A percentile compares a stretch with the other conserved stretches of the same genome.
Evolutionary conservation across 176 grass and related monocot species (phyloP).

Genomic region (Oryza coarctata): DNA sequence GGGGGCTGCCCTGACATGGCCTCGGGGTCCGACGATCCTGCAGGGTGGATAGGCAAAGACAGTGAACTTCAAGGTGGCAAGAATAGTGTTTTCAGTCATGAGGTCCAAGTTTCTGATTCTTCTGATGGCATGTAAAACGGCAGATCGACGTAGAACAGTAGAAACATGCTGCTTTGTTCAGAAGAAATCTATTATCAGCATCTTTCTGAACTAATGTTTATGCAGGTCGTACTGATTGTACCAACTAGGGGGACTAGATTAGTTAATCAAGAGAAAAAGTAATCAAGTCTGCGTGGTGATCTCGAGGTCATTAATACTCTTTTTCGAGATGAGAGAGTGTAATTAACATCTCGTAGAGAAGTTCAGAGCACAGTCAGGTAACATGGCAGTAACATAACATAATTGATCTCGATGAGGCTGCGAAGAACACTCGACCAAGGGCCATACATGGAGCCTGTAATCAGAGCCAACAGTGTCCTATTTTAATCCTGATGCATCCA

Average conservation of each 20-base stretch:
- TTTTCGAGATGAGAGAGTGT: background rate
- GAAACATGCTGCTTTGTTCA: background rate
- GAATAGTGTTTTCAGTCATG: background rate
- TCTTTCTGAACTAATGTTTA: background rate
- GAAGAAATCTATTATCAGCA: background rate
- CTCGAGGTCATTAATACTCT: background rate
- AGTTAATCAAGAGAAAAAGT: background rate
- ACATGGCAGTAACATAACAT: conserved; percentile 16
- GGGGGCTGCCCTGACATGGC: conserved; percentile 46
- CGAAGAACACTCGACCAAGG: background rate
- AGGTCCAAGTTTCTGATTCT: background rate
- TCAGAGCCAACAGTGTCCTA: conserved; percentile 27
- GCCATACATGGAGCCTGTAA: conserved; percentile 32
- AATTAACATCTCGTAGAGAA: conserved; percentile 32
- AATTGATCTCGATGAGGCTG: background rate
- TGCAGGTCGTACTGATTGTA: background rate
- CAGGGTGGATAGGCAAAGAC: background rate
- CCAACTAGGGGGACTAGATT: background rate
- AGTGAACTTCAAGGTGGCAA: background rate
- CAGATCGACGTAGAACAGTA: background rate
- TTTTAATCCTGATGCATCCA: conserved; percentile 30
- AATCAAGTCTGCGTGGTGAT: conserved; percentile 11
- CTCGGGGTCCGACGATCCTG: conserved; percentile 67
- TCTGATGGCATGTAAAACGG: background rate
- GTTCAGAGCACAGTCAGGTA: conserved; percentile 24